Evolutionary conservation across 805 yeast genomes (phyloP).

Genomic region (Barnettozyma siamensis): DNA sequence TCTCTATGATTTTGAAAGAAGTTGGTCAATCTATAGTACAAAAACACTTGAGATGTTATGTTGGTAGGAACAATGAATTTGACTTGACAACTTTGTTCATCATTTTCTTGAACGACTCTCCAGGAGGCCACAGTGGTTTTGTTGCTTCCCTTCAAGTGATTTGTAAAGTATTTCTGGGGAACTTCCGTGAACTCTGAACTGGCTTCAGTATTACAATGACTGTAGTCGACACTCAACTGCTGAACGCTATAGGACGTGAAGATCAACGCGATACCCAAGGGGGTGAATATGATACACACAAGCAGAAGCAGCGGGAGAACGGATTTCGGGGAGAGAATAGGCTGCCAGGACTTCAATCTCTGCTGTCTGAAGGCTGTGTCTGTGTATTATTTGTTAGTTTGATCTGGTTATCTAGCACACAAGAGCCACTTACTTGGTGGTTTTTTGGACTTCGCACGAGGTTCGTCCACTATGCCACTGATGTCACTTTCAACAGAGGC

Average conservation of each 20-base stretch:
- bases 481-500: conserved; percentile 26
- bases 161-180: conserved; percentile 51
- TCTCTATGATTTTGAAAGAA: conserved; percentile 94
- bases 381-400: conserved; percentile 32
- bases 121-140: conserved; percentile 47
- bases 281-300: conserved; percentile 76
- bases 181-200: conserved; percentile 40
- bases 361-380: conserved; percentile 78
- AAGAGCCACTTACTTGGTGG: conserved; percentile 39
- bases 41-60: conserved; percentile 62
- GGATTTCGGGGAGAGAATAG: conserved; percentile 85
- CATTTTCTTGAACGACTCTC: conserved; percentile 43
- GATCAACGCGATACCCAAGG: conserved; percentile 82
- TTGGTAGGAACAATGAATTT: conserved; percentile 69
- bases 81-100: conserved; percentile 48
- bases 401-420: too few relatives aligned
- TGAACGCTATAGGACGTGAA: conserved; percentile 78
- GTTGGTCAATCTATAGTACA: conserved; percentile 83
- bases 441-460: conserved; percentile 38
- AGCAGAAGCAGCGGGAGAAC: conserved; percentile 79
- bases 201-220: conserved; percentile 56
- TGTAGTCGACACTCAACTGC: conserved; percentile 67
- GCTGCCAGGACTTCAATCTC: conserved; percentile 62
- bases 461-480: conserved; percentile 23
- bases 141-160: conserved; percentile 48